Base-by-base conservation (phyloP, 352 stramenopile genomes). In the Globisporangium spiculum region DNA sequence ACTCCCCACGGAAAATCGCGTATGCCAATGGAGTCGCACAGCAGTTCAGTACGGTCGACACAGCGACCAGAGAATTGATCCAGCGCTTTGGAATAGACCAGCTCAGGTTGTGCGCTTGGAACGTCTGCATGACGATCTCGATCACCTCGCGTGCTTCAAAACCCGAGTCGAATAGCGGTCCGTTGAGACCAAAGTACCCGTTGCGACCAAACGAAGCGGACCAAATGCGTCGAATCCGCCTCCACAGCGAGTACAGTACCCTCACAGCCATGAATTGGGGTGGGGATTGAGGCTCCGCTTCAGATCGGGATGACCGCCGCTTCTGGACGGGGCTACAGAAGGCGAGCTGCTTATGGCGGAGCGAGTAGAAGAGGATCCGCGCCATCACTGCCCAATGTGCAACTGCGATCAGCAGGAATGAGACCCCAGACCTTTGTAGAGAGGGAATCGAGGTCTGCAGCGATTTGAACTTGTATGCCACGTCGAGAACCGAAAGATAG, bases 101-200 rank as follows among this genome's bases (percentile, higher is more conserved):
- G 12, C 71, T 75, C 22, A 77, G 32, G 22, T 68, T 32, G 48
- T 68, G 68, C 20, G 64, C 60, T 22, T 77, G 68, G 61, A 74
- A 77, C 22, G 65, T 73, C 54, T 77, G 72, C 52, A 71, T 30
- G 0, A 65, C 2, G 30, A 77, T 68, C 58, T 77, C 72, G 1
- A 62, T 20, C 9, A 24, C 62, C 54, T 77, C 65, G 22, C 68
- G 72, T 8, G 62, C 24, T 16, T 50, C 10, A 50, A 73, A 73
- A 6, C 12, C 34, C 7, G 36, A 24, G 14, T 71, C 63, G 24
- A 74, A 65, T 6, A 48, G 59, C 54, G 59, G 5, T 22, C 63
- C 56, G 44, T 72, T 58, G 41, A 70, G 10, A 2, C 53, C 65
- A 22, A 68, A 79, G 41, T 50, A 55, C 52, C 70, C 55, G 53